Evolutionary conservation across 169 alveolate species (phyloP).

Genomic region (Plasmodium relictum): DNA sequence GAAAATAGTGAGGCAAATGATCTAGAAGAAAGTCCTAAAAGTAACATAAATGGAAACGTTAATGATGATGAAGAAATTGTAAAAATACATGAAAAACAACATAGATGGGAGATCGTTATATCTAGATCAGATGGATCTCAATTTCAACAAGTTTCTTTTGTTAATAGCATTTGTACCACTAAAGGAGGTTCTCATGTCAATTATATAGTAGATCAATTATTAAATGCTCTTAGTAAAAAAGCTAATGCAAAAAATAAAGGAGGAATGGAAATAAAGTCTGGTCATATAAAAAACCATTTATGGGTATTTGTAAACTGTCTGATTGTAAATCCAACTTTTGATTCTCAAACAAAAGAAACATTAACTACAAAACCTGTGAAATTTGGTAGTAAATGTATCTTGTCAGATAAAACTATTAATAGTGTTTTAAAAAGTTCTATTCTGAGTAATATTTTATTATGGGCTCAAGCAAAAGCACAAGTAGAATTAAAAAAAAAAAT

Average conservation of each 20-base stretch:
- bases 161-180: constrained; percentile 97
- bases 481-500: constrained; percentile 92
- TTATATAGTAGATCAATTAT: constrained; percentile 96
- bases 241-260: constrained; percentile 96
- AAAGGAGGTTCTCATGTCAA: constrained; percentile 99
- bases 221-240: constrained; percentile 92
- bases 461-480: constrained; percentile 96
- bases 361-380: constrained; percentile 93
- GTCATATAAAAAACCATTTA: constrained; percentile 94
- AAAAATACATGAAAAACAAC: constrained; percentile 83
- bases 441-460: constrained; percentile 92
- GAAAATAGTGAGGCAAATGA: constrained; percentile 35
- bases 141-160: constrained; percentile 98
- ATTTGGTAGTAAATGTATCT: constrained; percentile 93
- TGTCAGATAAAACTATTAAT: constrained; percentile 93
- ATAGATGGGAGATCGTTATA: constrained; percentile 91
- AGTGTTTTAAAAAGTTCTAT: constrained; percentile 92
- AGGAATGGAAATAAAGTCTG: constrained; percentile 93
- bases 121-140: constrained; percentile 92
- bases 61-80: constrained; percentile 80
- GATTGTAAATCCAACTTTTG: constrained; percentile 99
- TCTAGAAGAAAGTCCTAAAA: not conserved
- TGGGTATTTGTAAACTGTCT: constrained; percentile 98
- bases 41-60: constrained; percentile 4
- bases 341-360: constrained; percentile 99